Base-by-base conservation (phyloP, 805 yeast genomes). In the Sugiyamaella americana region DNA sequence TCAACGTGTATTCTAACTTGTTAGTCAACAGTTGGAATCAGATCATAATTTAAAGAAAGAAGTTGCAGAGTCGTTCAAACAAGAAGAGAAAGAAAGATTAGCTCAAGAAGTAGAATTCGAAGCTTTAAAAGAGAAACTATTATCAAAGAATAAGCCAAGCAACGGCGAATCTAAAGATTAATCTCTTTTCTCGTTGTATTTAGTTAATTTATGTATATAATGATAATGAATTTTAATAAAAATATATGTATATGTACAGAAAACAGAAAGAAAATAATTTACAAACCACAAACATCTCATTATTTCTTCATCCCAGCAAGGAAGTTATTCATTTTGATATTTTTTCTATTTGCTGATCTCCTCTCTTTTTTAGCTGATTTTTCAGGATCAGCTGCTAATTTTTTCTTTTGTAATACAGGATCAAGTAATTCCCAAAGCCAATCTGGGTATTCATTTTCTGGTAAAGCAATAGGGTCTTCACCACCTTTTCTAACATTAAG, bases 371-470 rank as follows among this genome's bases (percentile, higher is more conserved):
- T 78, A 65, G 91, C 85, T 54, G 73, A 73, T 68, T 75, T 75
- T 43, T 81, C 72, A 36, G 87, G 86, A 47, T 78, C 78, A 17
- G n/a, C 16, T 43, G 76, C 80, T 34, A 83, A 70, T 54, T 75
- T 70, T 22, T 70, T 75, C 47, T 73, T 70, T 58, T 78, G 80
- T n/a, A 76, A 76, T 34, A 76, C 75, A 43, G 75, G 70, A 63
- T 89, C 95, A 26, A 88, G 74, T 41, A 86, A 71, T 3, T 75
- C 78, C 98, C 98, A 93, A 44, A 91, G 73, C 98, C 98, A 91
- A 39, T 75, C 85, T 3, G 98, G 98, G 61, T 91, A 91, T 58
- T 89, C 95, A 34, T 71, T 71, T 62, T 93, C 98, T 51, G 83
- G 87, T 46, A 84, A 65, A 1, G 98, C 98, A 3, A 87, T 80